These are phyloP conservation scores for Penicillium fimorum DNA, from an alignment of 495 filamentous ascomycete genomes.

Conservation along the genomic window DNA sequence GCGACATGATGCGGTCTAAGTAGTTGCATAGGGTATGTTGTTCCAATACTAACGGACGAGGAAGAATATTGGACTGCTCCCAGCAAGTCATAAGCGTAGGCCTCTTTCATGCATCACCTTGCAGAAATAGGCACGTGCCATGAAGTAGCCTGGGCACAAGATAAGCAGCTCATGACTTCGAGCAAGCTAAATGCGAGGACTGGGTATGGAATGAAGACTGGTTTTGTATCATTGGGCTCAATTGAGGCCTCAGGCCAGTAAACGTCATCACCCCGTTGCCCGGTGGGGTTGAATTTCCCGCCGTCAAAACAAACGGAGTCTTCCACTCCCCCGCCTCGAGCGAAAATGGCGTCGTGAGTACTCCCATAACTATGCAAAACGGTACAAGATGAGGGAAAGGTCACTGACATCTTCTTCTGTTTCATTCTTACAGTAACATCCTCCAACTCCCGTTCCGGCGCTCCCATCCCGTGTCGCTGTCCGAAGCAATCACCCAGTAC, in stretches of 20 bases:
- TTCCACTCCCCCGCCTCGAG: slow-evolving; percentile 17
- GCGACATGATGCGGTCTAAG: no score
- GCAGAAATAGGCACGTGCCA: no score
- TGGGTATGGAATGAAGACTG: neutral
- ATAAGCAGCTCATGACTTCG: neutral
- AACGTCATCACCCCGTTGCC: slow-evolving; percentile 47
- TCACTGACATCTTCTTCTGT: neutral
- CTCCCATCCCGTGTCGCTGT: slow-evolving; percentile 72
- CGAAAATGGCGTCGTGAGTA: slow-evolving; percentile 48
- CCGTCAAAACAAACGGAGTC: slow-evolving; percentile 37
- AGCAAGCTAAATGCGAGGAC: neutral
- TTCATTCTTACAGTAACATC: slow-evolving; percentile 44
- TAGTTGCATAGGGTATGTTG: no score
- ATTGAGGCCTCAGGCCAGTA: slow-evolving; percentile 25
- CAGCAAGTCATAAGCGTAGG: no score
- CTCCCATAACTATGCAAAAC: neutral
- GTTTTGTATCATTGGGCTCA: neutral
- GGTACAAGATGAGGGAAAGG: neutral
- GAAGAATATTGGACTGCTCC: no score
- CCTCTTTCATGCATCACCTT: no score
- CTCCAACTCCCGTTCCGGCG: slow-evolving; percentile 81
- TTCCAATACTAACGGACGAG: no score
- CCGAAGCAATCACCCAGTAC: slow-evolving; percentile 85
- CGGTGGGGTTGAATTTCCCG: slow-evolving; percentile 32
- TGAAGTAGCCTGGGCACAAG: neutral